phyloP scores from a whole-genome alignment of 169 alveolate genomes.

The Babesia ovata region DNA sequence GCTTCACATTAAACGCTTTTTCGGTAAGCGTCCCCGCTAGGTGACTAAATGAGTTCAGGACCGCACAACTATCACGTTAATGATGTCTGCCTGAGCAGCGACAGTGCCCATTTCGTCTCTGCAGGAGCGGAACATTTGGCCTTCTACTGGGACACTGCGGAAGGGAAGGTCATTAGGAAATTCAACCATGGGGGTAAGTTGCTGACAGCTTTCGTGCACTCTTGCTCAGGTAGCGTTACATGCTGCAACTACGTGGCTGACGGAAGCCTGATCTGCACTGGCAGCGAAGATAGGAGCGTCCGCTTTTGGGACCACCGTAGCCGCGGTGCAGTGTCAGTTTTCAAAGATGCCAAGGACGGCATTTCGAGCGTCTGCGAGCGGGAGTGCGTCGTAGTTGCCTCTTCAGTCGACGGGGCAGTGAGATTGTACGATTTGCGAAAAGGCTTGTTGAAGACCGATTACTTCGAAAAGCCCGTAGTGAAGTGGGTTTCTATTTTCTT shows the following conservation, averaged over 20 bases:
- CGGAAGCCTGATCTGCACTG: slow-evolving; percentile 71
- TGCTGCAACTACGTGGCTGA: slow-evolving; percentile 61
- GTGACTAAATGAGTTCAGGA: slow-evolving; percentile 31
- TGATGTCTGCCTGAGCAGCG: slow-evolving; percentile 71
- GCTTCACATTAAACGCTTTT: slow-evolving; percentile 71
- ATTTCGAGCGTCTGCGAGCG: slow-evolving; percentile 62
- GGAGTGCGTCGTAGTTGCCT: slow-evolving; percentile 45
- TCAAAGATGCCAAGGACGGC: slow-evolving; percentile 73
- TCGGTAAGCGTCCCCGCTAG: slow-evolving; percentile 29
- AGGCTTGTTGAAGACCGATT: slow-evolving; percentile 69
- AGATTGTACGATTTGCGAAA: slow-evolving; percentile 75
- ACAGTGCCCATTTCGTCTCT: slow-evolving; percentile 79
- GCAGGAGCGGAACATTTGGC: slow-evolving; percentile 79
- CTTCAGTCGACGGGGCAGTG: slow-evolving; percentile 78
- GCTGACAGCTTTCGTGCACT: neutral
- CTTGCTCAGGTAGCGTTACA: slow-evolving; percentile 32
- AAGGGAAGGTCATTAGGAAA: slow-evolving; percentile 75
- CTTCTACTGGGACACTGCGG: slow-evolving; percentile 78
- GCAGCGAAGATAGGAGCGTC: slow-evolving; percentile 74
- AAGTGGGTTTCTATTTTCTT: slow-evolving; percentile 21
- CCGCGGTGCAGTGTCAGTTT: slow-evolving; percentile 65
- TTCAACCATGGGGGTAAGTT: slow-evolving; percentile 76
- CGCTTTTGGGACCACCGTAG: slow-evolving; percentile 78
- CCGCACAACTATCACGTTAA: slow-evolving; percentile 82
- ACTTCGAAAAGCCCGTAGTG: slow-evolving; percentile 63